phyloP scores from a whole-genome alignment of 2,329 filamentous ascomycete species.

The Calonectria pseudoreteaudii region DNA sequence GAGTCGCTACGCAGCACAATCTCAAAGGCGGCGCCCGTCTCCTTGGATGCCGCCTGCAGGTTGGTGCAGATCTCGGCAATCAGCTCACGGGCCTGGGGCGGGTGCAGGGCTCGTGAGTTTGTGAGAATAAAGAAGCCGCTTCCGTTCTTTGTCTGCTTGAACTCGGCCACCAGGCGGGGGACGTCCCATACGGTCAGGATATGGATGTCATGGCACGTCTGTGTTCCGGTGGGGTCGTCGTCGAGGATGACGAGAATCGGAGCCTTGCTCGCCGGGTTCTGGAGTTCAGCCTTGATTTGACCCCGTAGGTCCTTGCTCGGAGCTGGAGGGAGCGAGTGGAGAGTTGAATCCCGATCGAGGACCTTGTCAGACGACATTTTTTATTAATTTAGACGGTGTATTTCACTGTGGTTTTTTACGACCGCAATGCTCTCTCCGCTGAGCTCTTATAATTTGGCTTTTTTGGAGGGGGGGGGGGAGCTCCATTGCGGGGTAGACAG shows the following conservation, averaged over 20 bases:
- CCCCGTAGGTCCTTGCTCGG: constrained; percentile 23
- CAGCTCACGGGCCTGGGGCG: constrained; percentile 58
- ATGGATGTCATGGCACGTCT: constrained; percentile 69
- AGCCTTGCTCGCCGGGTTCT: constrained; percentile 26
- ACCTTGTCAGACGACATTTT: constrained; percentile 16
- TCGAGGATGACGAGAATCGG: constrained; percentile 58
- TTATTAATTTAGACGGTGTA: neutral
- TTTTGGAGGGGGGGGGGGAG: constrained; percentile 13
- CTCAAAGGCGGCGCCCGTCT: constrained; percentile 57
- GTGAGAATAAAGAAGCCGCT: constrained; percentile 71
- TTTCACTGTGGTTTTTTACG: neutral
- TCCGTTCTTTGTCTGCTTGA: constrained; percentile 49
- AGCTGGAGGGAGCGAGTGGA: constrained; percentile 27
- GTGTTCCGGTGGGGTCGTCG: constrained; percentile 70
- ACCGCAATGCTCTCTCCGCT: constrained; percentile 4
- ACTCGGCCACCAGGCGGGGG: constrained; percentile 56
- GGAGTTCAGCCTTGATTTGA: constrained; percentile 21
- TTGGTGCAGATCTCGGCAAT: constrained; percentile 64
- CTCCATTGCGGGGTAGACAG: constrained; percentile 2
- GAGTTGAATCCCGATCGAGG: constrained; percentile 17
- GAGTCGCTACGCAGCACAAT: constrained; percentile 69
- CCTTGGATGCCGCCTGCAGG: constrained; percentile 56
- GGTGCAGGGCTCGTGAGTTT: constrained; percentile 67
- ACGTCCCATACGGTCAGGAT: constrained; percentile 67
- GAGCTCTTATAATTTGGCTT: constrained; percentile 1